phyloP scores from a whole-genome alignment of 2,329 filamentous ascomycete species.

The Beauveria sp. region DNA sequence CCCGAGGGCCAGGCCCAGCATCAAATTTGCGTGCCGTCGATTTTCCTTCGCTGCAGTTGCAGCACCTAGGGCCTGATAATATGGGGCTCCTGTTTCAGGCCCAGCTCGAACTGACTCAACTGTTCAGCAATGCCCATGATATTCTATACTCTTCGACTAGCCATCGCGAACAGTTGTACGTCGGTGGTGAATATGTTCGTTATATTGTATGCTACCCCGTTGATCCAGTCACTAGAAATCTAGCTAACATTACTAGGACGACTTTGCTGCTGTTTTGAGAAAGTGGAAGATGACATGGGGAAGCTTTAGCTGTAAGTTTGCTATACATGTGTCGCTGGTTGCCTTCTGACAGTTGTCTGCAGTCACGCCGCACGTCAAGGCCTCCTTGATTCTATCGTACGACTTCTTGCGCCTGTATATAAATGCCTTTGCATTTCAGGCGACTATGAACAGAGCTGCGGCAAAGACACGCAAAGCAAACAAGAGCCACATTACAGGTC shows the following conservation, averaged over 20 bases:
- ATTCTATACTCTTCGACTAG: slow-evolving; percentile 65
- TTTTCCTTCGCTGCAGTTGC: slow-evolving; percentile 57
- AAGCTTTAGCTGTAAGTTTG: slow-evolving; percentile 49
- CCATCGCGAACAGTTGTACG: slow-evolving; percentile 60
- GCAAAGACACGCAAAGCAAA: slow-evolving; percentile 24
- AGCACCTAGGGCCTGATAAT: slow-evolving; percentile 53
- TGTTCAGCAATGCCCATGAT: slow-evolving; percentile 68
- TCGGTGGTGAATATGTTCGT: slow-evolving; percentile 65
- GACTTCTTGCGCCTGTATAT: slow-evolving; percentile 67
- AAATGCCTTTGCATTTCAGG: slow-evolving; percentile 69
- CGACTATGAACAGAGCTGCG: slow-evolving; percentile 47
- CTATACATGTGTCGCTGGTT: not conserved
- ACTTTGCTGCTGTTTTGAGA: slow-evolving; percentile 60
- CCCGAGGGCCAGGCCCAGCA: slow-evolving; percentile 59
- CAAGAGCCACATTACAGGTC: slow-evolving; percentile 27
- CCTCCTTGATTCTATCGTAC: slow-evolving; percentile 60
- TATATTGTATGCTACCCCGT: slow-evolving; percentile 43
- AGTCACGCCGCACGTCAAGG: slow-evolving; percentile 58
- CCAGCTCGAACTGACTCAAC: slow-evolving; percentile 61
- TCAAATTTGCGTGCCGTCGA: slow-evolving; percentile 57
- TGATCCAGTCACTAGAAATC: too few relatives aligned
- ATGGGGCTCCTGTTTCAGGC: slow-evolving; percentile 63
- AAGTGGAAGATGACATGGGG: slow-evolving; percentile 67
- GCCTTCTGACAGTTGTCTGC: not conserved
- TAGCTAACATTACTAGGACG: slow-evolving; percentile 35